Evolutionary conservation across 2,329 filamentous ascomycete genomes (phyloP), one percentile per base, ranked within the genome.

Genomic region (Hysterium pulicare): DNA sequence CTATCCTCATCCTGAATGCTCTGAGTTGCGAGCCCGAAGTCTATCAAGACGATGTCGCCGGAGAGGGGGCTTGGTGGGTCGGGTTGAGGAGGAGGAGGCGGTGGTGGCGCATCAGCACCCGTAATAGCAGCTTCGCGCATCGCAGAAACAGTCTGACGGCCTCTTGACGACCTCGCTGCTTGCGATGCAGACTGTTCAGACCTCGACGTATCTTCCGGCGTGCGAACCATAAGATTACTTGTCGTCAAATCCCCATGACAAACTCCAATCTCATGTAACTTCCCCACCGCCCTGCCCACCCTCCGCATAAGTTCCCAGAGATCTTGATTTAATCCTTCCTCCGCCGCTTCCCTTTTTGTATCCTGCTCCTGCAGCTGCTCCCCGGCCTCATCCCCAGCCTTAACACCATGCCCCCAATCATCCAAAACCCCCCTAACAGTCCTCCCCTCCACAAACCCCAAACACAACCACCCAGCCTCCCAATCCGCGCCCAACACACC

Each of bases 171-270:
- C 9, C 33, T 22, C n/a, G 21, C 33, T 10, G 8, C 20, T 17
- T 26, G 15, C n/a, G 13, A 21, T 13, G 11, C 21, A 37, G 19
- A 33, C 28, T 28, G 23, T 16, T 11, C 21, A 5, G 45, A 39
- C 6, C 42, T 39, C 20, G 17, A 7, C n/a, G 7, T 16, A 16
- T 33, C 31, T 16, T 15, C 17, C 8, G 33, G 9, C 31, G n/a
- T 31, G 21, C 37, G 50, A 53, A 97, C 64, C 84, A 98, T 96
- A 71, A 98, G 77, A 69, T 98, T 98, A 70, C 90, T 96, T 50
- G 90, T 98, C 47, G 93, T 98, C 70, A 98, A 70, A 71, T 98
- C 93, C 31, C 93, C 93, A 71, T 98, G 93, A 45, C 95, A 83
- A 42, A 97, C 80, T 13, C 91, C 91, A n/a, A 82, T 77, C 41